These are phyloP conservation scores for Ceratocystis lukuohia DNA, from an alignment of 2,329 filamentous ascomycete genomes.

Conservation along the genomic window DNA sequence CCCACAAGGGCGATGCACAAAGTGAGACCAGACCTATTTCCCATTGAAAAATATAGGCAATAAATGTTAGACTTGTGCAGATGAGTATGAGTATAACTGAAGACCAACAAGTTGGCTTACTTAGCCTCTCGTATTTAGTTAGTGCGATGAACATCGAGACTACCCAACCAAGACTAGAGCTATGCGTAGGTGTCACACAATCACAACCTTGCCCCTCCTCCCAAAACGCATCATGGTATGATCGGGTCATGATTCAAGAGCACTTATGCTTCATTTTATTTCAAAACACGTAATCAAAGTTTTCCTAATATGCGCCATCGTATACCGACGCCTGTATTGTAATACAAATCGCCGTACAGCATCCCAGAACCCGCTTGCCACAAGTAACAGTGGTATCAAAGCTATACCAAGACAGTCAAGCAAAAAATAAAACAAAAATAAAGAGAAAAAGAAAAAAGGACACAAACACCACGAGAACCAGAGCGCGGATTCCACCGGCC, in stretches of 20 bases:
- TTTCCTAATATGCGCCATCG: slow-evolving; percentile 10
- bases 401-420: neutral
- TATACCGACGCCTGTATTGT: slow-evolving; percentile 6
- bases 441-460: neutral
- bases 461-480: neutral
- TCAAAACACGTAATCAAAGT: too few relatives aligned
- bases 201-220: slow-evolving; percentile 9
- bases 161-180: slow-evolving; percentile 6
- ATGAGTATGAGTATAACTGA: neutral
- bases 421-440: neutral
- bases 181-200: neutral
- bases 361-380: neutral
- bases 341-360: neutral
- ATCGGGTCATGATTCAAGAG: neutral
- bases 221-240: neutral
- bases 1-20: slow-evolving; percentile 27
- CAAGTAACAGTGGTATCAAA: neutral
- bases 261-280: neutral
- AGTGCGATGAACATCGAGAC: neutral
- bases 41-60: neutral
- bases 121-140: neutral
- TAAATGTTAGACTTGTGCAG: neutral
- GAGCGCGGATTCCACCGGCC: neutral
- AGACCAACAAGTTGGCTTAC: neutral
- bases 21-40: slow-evolving; percentile 38